phyloP scores from a whole-genome alignment of 306 rosid species.

The Rosa chinensis region DNA sequence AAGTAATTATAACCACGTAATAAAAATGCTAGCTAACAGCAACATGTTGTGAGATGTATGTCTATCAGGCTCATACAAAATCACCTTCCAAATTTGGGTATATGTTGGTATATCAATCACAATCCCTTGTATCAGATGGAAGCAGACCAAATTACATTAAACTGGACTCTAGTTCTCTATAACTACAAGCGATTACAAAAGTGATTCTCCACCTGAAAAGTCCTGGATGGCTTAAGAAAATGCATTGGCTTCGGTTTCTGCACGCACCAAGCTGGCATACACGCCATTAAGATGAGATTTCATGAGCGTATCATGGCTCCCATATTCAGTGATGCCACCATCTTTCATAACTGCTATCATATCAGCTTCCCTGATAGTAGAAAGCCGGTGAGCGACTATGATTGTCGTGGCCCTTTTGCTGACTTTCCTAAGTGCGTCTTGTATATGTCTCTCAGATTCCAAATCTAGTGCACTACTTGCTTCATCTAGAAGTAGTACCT shows the following conservation, averaged over 20 bases:
- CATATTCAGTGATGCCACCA: slow-evolving; percentile 70
- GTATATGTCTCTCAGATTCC: slow-evolving; percentile 78
- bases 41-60: background rate
- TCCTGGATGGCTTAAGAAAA: slow-evolving; percentile 38
- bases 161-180: background rate
- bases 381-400: slow-evolving; percentile 77
- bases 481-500: slow-evolving; percentile 77
- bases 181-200: slow-evolving; percentile 15
- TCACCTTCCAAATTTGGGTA: slow-evolving; percentile 1
- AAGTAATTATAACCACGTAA: background rate
- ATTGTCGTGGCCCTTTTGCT: slow-evolving; percentile 61
- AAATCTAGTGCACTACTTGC: slow-evolving; percentile 91
- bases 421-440: slow-evolving; percentile 58
- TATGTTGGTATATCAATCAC: background rate
- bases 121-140: background rate
- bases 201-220: background rate
- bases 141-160: background rate
- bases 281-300: slow-evolving; percentile 54
- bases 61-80: background rate
- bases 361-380: slow-evolving; percentile 68
- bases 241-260: slow-evolving; percentile 76
- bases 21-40: background rate
- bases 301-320: slow-evolving; percentile 69
- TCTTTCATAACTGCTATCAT: slow-evolving; percentile 70
- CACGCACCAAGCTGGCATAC: slow-evolving; percentile 65